Evolutionary conservation across 352 stramenopile genomes (phyloP).

Genomic region (Blastocystis sp.): DNA sequence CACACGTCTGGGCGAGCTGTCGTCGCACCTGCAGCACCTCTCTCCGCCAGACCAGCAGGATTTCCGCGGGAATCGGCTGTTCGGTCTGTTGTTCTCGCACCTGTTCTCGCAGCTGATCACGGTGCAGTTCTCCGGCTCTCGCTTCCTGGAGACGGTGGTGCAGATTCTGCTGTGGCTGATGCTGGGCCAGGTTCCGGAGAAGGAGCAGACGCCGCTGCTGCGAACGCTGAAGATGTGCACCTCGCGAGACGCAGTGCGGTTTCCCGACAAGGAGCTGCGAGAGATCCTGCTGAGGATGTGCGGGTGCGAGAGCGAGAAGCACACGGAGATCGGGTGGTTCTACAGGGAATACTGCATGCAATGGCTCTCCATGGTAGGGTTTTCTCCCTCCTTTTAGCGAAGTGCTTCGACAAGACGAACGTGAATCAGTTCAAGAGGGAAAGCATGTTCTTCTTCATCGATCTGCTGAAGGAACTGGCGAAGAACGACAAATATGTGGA

Average conservation of each 20-base stretch:
- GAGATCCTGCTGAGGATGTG: neutral
- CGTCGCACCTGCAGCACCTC: neutral
- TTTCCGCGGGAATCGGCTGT: neutral
- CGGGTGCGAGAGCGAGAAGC: neutral
- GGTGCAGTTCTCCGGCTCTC: neutral
- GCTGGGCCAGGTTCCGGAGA: neutral
- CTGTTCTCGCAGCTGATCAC: neutral
- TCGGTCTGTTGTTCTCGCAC: neutral
- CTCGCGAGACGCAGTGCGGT: neutral
- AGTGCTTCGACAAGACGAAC: conserved; percentile 2
- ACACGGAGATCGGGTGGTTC: conserved; percentile 21
- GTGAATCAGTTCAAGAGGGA: conserved; percentile 7
- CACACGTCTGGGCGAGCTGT: neutral
- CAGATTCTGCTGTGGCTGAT: neutral
- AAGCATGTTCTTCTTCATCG: conserved; percentile 22
- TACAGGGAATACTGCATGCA: conserved; percentile 38
- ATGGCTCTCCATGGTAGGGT: neutral
- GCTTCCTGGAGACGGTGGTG: neutral
- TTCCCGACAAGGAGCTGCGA: neutral
- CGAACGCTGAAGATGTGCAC: neutral
- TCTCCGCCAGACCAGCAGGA: neutral
- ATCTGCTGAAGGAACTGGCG: neutral
- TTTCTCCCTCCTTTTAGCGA: neutral
- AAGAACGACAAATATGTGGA: neutral
- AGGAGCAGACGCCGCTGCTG: conserved; percentile 22